Evolutionary conservation across 2,329 filamentous ascomycete species (phyloP), one percentile per base, ranked within the genome.

Genomic region (Alternaria sp.): DNA sequence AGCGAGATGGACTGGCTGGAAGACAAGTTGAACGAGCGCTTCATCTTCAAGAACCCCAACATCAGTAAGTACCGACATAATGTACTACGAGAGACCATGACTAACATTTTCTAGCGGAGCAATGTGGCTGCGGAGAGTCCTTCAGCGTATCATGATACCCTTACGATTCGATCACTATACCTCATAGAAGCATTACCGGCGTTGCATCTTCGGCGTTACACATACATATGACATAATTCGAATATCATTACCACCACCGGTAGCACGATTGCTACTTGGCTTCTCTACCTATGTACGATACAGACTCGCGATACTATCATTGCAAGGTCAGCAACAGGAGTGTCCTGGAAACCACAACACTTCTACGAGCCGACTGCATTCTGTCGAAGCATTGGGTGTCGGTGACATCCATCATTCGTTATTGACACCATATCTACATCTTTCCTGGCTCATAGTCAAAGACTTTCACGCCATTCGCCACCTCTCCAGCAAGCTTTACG

Each of bases 1-100:
- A 97, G 92, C 77, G 95, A 98, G 83, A 99, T 99, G 96, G 96
- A 99, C 78, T 99, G 95, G 94, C 87, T 95, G 11, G 94, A 98
- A 82, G 96, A 98, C 74, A 97, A 97, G 84, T 83, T 99, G 68
- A 97, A 91, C 79, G 88, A 94, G 81, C 87, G 92, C 69, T 99
- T 99, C 80, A 90, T 97, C 55, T 99, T 99, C 83, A 90, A 89
- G 78, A 99, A 99, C 79, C 96, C 96, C 3, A 99, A 99, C 77
- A 98, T 98, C 78, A 99, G 94, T 97, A 84, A 88, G 94, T 90
- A 25, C 18, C 3, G 10, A n/a, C 10, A 9, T 43, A 9, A 6
- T 5, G 3, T 5, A 18, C 10, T 18, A 8, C 11, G 6, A 30
- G 12, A n/a, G 25, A 30, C 44, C 12, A 56, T 41, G 20, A 58